A percentile compares a stretch with the other conserved stretches of the same genome.
These are phyloP conservation scores for Sporothrix luriei DNA, from an alignment of 2,329 filamentous ascomycete species.

Conservation along the genomic window DNA sequence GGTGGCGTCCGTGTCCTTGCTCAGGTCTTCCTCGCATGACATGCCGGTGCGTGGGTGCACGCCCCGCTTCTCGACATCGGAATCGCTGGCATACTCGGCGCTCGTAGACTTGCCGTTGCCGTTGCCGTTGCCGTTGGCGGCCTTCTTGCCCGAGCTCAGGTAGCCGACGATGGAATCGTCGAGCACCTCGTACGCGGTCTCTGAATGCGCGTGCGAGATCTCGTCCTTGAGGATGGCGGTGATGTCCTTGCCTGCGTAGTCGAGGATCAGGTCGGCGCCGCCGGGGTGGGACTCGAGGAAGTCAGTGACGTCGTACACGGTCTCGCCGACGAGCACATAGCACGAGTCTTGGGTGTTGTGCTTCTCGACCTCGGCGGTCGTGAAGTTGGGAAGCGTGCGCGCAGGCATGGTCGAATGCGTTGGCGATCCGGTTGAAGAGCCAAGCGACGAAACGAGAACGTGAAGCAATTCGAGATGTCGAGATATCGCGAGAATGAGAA, in stretches of 20 bases:
- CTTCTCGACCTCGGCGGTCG: constrained; percentile 74
- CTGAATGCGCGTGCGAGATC: constrained; percentile 80
- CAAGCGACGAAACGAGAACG: neutral
- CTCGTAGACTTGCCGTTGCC: constrained; percentile 48
- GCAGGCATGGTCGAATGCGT: constrained; percentile 65
- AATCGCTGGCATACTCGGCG: constrained; percentile 18
- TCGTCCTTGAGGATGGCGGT: constrained; percentile 79
- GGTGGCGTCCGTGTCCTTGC: constrained; percentile 75
- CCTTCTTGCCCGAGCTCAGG: constrained; percentile 63
- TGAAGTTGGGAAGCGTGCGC: constrained; percentile 79
- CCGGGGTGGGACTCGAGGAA: constrained; percentile 91
- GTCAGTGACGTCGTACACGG: constrained; percentile 92
- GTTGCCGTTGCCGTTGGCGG: constrained; percentile 45
- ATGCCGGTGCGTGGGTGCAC: constrained; percentile 75
- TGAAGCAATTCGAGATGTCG: neutral
- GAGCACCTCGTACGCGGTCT: constrained; percentile 93
- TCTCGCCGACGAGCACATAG: constrained; percentile 86
- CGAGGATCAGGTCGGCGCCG: constrained; percentile 81
- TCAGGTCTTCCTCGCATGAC: constrained; percentile 84
- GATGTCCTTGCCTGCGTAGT: constrained; percentile 88
- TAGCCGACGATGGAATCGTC: constrained; percentile 87
- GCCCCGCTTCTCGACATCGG: constrained; percentile 37
- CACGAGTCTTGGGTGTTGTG: constrained; percentile 82
- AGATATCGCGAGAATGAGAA: neutral
- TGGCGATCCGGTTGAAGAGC: neutral